phyloP scores from a whole-genome alignment of 768 basidiomycete species.

The Leccinum truebloodii region DNA sequence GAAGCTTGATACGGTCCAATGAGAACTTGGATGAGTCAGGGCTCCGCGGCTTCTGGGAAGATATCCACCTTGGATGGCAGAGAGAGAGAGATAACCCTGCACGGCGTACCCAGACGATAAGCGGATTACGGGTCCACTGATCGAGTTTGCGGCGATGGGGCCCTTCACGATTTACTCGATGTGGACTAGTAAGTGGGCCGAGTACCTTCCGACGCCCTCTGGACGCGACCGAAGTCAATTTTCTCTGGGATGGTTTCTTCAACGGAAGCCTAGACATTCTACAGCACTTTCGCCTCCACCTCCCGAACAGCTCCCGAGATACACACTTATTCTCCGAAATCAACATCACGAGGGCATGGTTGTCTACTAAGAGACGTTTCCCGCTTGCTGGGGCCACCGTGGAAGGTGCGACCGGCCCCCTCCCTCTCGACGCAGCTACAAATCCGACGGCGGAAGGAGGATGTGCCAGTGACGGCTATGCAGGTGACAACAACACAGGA shows the following conservation, averaged over 20 bases:
- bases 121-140: too few relatives aligned
- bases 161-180: too few relatives aligned
- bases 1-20: too few relatives aligned
- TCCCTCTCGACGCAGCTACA: not conserved
- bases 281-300: conserved; percentile 30
- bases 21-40: too few relatives aligned
- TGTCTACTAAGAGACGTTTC: conserved; percentile 46
- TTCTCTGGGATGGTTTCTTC: conserved; percentile 44
- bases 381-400: conserved; percentile 50
- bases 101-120: too few relatives aligned
- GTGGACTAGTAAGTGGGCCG: too few relatives aligned
- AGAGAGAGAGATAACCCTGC: too few relatives aligned
- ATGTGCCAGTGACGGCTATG: too few relatives aligned
- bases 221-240: conserved; percentile 40
- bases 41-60: too few relatives aligned
- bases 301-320: conserved; percentile 31
- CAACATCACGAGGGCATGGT: conserved; percentile 47
- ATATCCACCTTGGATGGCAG: too few relatives aligned
- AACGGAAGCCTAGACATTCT: conserved; percentile 46
- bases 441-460: not conserved
- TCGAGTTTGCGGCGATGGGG: too few relatives aligned
- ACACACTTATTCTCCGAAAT: conserved; percentile 26
- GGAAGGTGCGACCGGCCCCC: conserved; percentile 13
- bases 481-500: not conserved
- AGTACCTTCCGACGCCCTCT: conserved; percentile 37